Base-by-base conservation (phyloP, 345 rosid genomes). In the Salix exigua region DNA sequence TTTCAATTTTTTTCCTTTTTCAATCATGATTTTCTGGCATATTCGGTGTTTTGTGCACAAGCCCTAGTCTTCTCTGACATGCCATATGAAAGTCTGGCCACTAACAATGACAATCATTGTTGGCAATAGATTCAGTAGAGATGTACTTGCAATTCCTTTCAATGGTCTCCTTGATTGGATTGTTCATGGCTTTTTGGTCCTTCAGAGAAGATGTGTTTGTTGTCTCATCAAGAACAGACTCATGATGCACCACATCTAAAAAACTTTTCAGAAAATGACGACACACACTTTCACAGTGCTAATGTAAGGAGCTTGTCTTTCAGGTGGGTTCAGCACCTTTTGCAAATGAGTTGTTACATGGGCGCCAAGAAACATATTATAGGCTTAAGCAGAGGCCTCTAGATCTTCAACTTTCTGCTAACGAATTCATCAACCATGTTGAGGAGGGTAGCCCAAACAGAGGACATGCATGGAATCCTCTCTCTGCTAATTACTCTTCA, bases 351-450 rank as follows among this genome's bases (percentile, higher is more conserved):
- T 17, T 78, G 44, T 55, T 64, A 23, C 79, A 58, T 73, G 79
- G 16, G 19, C 30, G 65, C 70, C 66, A 64, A 35, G 77, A 73
- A 26, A 38, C 58, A 65, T 66, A 26, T 48, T 33, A 17, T 53
- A 68, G 75, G 61, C 80, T 74, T 81, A 83, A 72, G 44, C 67
- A 28, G 67, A 79, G 71, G 70, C 73, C 83, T 35, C 73, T 71
- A 35, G 70, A 67, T 77, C 80, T 79, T 75, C 87, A 82, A 74
- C 80, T 77, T 72, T 75, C 83, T 35, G 82, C 88, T 33, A 70
- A 81, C 76, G 83, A 74, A 58, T 79, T 73, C 71, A 79, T 74
- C 46, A 71, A 64, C 63, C 74, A 13, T 33, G 80, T 18, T 23
- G 73, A 77, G 67, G 66, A 77, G 5, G 58, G 79, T 77, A 46